A percentile compares a stretch with the other conserved stretches of the same genome.
These are phyloP conservation scores for Penicillium sp. DNA, from an alignment of 2,329 filamentous ascomycete species.

Conservation along the genomic window DNA sequence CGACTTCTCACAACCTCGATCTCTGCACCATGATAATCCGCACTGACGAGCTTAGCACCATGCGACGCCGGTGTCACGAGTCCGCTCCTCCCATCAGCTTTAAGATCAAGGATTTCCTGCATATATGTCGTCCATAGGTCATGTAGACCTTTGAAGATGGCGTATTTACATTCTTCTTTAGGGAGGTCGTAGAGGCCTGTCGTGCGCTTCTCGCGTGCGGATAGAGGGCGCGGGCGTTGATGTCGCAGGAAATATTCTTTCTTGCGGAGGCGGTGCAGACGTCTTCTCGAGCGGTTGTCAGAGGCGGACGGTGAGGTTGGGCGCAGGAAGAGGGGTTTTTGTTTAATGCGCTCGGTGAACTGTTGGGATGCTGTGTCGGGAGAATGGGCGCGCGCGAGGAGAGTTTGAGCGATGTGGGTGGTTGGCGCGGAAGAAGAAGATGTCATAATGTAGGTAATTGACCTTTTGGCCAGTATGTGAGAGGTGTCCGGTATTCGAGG, in stretches of 20 bases:
- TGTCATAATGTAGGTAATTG: slow-evolving; percentile 14
- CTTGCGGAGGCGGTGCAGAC: slow-evolving; percentile 50
- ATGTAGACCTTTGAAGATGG: slow-evolving; percentile 74
- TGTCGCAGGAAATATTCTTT: slow-evolving; percentile 47
- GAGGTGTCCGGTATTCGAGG: neutral
- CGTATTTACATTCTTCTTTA: slow-evolving; percentile 65
- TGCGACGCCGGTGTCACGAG: slow-evolving; percentile 56
- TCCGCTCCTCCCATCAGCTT: slow-evolving; percentile 30
- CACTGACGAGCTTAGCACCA: slow-evolving; percentile 67
- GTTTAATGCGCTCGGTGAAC: slow-evolving; percentile 77
- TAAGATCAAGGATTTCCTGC: slow-evolving; percentile 70
- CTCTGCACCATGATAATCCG: slow-evolving; percentile 86
- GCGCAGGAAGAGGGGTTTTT: slow-evolving; percentile 75
- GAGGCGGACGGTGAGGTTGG: slow-evolving; percentile 66
- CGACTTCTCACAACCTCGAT: slow-evolving; percentile 78
- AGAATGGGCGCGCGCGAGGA: slow-evolving; percentile 77
- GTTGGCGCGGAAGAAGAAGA: slow-evolving; percentile 22
- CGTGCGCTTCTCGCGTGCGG: slow-evolving; percentile 71
- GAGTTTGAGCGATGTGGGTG: slow-evolving; percentile 54
- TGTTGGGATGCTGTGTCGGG: slow-evolving; percentile 68
- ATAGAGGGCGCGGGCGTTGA: slow-evolving; percentile 66
- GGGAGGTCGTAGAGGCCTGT: slow-evolving; percentile 74
- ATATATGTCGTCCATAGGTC: slow-evolving; percentile 81
- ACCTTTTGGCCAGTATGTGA: neutral
- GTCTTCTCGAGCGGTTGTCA: slow-evolving; percentile 54